Conservation (phyloP, 2,329 filamentous ascomycete genomes). For the Phymatotrichopsis omnivora region DNA sequence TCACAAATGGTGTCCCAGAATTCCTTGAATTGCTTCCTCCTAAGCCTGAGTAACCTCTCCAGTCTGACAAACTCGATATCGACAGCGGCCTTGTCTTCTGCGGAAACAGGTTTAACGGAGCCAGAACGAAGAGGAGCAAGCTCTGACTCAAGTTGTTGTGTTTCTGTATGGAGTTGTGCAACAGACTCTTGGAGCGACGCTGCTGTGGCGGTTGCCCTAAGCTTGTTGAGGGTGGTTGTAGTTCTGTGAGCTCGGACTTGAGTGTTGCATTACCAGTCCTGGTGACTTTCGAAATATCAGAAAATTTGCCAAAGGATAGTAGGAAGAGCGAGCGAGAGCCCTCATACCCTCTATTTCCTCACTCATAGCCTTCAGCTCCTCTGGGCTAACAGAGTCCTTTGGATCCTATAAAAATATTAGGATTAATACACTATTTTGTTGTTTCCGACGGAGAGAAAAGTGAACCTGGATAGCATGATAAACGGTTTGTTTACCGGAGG, state of each 20-base stretch:
- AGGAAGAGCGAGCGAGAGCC: background rate
- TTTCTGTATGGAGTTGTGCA: constrained; percentile 24
- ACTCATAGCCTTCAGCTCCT: constrained; percentile 43
- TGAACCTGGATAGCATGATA: constrained; percentile 42
- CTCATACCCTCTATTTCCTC: constrained; percentile 37
- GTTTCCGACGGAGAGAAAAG: background rate
- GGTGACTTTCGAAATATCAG: constrained; percentile 9
- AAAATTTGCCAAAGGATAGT: background rate
- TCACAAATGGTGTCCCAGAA: constrained; percentile 28
- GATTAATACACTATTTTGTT: constrained; percentile 7
- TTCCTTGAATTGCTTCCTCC: constrained; percentile 30
- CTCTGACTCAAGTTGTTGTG: constrained; percentile 22
- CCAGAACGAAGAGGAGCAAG: constrained; percentile 25
- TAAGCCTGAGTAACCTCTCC: constrained; percentile 23
- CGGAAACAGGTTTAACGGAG: constrained; percentile 26
- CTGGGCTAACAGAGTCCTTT: constrained; percentile 40
- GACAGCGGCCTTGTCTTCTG: constrained; percentile 26
- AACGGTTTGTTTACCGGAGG: constrained; percentile 51
- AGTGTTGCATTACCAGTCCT: constrained; percentile 25
- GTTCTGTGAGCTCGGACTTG: constrained; percentile 29
- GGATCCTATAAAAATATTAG: constrained; percentile 39
- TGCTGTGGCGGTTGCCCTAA: constrained; percentile 29
- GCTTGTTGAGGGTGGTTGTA: constrained; percentile 28
- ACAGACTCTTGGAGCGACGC: constrained; percentile 26
- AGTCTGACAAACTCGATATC: constrained; percentile 26